Base-by-base conservation (phyloP, 2,329 filamentous ascomycete genomes). In the Zymoseptoria passerinii region DNA sequence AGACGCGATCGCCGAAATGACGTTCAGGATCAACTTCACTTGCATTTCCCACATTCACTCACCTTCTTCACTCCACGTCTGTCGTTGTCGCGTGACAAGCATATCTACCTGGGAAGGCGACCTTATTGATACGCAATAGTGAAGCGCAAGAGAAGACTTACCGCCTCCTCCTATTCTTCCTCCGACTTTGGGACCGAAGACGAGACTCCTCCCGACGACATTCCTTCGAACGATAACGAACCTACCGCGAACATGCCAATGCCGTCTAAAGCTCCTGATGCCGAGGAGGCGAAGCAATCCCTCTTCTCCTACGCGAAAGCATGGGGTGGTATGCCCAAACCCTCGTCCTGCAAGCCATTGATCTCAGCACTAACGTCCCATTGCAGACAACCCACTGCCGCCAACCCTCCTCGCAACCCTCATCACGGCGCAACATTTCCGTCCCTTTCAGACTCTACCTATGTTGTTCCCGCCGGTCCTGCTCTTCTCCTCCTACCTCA, bases 401-500 rank as follows among this genome's bases (percentile, higher is more conserved):
- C 81, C 86, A 23, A 84, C 82, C 9, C 72, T 86, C 10, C 80
- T 87, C 50, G 85, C 86, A 58, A 85, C 84, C 8, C 76, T 88
- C 50, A 81, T 88, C 64, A 81, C 84, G 48, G 83, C 84, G 9
- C 83, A 87, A 66, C 82, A 87, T 74, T 76, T 81, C 50, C 82
- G 83, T n/a, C 85, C 86, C 7, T 83, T 86, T 71, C 84, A 85
- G 69, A 68, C 77, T 6, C 75, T 88, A 0, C 85, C 85, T 3
- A 84, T 88, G 80, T 72, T 85, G 62, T 88, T 88, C 69, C 81
- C 85, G 4, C 84, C 85, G 1, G 75, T 86, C 57, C 77, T 88
- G 2, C 77, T 88, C 59, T 85, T 87, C 74, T 81, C 81, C 54
- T 82, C 81, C 58, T 88, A 88, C 68, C 74, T 87, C 50, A 88